Evolutionary conservation across 495 filamentous ascomycete genomes (phyloP), one percentile per base, ranked within the genome.

Genomic region (Podospora anserina): DNA sequence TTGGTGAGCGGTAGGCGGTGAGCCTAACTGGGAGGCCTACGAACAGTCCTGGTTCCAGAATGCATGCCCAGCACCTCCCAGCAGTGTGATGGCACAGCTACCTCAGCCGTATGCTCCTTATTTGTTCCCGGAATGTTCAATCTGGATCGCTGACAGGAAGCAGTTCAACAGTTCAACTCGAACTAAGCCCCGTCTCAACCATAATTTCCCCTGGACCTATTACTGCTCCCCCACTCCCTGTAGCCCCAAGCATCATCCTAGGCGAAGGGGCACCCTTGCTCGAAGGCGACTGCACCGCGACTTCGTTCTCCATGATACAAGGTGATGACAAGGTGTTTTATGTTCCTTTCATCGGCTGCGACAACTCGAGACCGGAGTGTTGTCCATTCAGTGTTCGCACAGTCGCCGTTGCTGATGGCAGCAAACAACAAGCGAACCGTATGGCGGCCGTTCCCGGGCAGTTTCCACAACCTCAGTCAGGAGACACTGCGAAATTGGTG

Each of bases 331-430:
- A 70, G 20, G 70, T 76, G 13, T 66, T 69, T 53, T 71, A 74
- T 32, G 74, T 71, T 11, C 68, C 72, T 26, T 61, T 72, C 23
- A 63, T 76, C 20, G 74, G 74, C 6, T 76, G 74, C 64, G 65
- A 67, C 59, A 61, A 56, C 54, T 63, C 63, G 49, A 63, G 70
- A 16, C 74, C 74, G 2, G 57, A 72, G 20, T 76, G 74, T 61
- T 76, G 74, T 44, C 74, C 74, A 11, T 76, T 69, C 66, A 69
- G 55, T 27, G 70, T 72, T 9, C 63, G 68, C 20, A 65, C 44
- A 28, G 66, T 26, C 19, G 44, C 56, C 13, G 9, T 32, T 32
- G 4, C 53, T 39, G 39, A 9, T 39, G 34, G 5, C 1, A 32
- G n/a, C 27, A 44, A 32, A n/a, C 11, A 58, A 3, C 26, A 39